These are phyloP conservation scores for Nitzschia palea DNA, from an alignment of 108 stramenopile species.

Conservation along the genomic window DNA sequence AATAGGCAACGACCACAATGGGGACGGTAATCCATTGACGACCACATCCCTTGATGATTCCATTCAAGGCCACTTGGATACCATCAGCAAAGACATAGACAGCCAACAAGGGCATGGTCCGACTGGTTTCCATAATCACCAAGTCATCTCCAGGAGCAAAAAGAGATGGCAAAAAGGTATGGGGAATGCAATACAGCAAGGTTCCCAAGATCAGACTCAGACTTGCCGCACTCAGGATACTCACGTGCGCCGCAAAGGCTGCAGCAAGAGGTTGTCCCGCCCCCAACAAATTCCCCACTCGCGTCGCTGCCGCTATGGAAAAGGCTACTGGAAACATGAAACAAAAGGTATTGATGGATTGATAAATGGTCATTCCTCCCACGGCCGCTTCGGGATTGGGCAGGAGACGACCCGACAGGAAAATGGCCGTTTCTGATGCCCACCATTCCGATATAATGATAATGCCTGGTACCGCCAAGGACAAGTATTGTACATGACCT, in stretches of 20 bases:
- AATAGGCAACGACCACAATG: constrained; percentile 61
- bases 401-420: constrained; percentile 50
- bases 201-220: constrained; percentile 39
- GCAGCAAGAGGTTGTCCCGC: constrained; percentile 26
- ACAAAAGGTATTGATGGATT: constrained; percentile 60
- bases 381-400: constrained; percentile 53
- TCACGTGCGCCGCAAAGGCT: constrained; percentile 34
- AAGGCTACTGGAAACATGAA: constrained; percentile 64
- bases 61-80: constrained; percentile 59
- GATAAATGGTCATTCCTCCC: constrained; percentile 68
- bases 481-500: constrained; percentile 50
- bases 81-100: constrained; percentile 72
- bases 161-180: constrained; percentile 50
- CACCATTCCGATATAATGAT: constrained; percentile 72
- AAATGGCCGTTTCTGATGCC: constrained; percentile 62
- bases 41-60: constrained; percentile 67
- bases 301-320: constrained; percentile 42
- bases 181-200: constrained; percentile 43
- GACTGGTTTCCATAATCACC: constrained; percentile 43
- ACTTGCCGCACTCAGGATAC: constrained; percentile 24
- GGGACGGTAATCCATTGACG: constrained; percentile 52
- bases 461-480: constrained; percentile 67
- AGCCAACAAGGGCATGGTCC: constrained; percentile 52
- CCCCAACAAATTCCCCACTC: constrained; percentile 59
- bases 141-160: constrained; percentile 41